A percentile compares a stretch with the other conserved stretches of the same genome.
Evolutionary conservation across 805 yeast species (phyloP).

Genomic region (Kuraishia floccosa): DNA sequence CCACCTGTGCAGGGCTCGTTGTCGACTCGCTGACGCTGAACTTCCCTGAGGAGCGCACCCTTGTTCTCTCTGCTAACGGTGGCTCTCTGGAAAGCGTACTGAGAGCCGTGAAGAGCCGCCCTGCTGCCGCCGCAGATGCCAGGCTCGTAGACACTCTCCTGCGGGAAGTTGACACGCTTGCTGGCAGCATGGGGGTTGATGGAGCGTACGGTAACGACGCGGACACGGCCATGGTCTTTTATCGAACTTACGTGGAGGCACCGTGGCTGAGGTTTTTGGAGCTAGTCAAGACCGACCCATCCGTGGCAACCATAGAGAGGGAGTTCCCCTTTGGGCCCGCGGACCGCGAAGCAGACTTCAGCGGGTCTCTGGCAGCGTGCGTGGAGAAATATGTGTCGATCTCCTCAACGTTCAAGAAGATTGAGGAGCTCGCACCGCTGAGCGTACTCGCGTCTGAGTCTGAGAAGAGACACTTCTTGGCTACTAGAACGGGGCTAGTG

Average conservation of each 20-base stretch:
- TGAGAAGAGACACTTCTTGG: not conserved
- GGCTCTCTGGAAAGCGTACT: too few relatives aligned
- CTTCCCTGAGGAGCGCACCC: constrained; percentile 12
- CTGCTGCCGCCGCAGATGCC: too few relatives aligned
- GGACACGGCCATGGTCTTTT: constrained; percentile 23
- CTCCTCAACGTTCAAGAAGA: not conserved
- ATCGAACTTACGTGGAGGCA: constrained; percentile 10
- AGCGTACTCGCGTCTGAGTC: not conserved
- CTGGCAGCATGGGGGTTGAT: constrained; percentile 14
- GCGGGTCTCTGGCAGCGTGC: not conserved
- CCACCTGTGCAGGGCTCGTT: constrained; percentile 14
- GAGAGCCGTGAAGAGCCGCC: too few relatives aligned
- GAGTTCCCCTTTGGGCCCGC: not conserved
- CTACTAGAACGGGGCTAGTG: not conserved
- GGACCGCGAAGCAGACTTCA: not conserved
- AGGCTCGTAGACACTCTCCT: too few relatives aligned
- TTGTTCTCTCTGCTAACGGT: too few relatives aligned
- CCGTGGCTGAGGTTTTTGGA: constrained; percentile 13
- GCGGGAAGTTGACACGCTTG: constrained; percentile 19
- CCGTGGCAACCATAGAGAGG: not conserved
- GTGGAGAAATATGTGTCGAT: not conserved
- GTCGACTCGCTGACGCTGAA: constrained; percentile 10
- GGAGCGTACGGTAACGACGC: constrained; percentile 26
- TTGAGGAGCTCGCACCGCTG: not conserved
- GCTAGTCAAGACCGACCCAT: constrained; percentile 3